Evolutionary conservation across 306 rosid genomes (phyloP).

Genomic region (Trifolium pratense): DNA sequence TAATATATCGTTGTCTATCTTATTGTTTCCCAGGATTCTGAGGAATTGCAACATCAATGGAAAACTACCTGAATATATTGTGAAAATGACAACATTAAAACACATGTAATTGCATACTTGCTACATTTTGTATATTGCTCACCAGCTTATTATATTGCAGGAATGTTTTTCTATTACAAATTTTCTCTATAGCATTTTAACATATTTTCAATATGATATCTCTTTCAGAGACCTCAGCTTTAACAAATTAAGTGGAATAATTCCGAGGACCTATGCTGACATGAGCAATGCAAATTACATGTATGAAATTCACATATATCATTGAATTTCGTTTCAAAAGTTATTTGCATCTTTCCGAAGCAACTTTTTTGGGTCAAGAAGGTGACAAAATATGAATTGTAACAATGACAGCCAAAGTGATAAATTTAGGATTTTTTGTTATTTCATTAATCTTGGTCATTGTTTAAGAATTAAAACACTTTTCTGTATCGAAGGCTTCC

Average conservation of each 20-base stretch:
- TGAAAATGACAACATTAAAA: slow-evolving; percentile 36
- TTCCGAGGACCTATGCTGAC: slow-evolving; percentile 49
- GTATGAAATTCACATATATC: slow-evolving; percentile 45
- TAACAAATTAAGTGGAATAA: slow-evolving; percentile 64
- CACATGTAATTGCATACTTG: slow-evolving; percentile 41
- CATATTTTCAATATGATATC: background rate
- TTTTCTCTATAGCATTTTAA: background rate
- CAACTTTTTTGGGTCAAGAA: no score
- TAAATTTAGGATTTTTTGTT: background rate
- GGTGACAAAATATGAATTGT: background rate
- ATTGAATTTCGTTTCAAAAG: no score
- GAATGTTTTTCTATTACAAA: background rate
- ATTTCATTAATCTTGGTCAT: slow-evolving; percentile 7
- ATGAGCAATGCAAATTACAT: slow-evolving; percentile 38
- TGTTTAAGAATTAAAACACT: slow-evolving; percentile 1
- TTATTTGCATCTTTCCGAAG: no score
- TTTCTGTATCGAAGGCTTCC: background rate
- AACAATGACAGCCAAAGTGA: background rate
- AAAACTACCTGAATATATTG: slow-evolving; percentile 54
- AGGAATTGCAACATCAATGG: slow-evolving; percentile 77
- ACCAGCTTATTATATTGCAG: background rate
- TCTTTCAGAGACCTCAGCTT: slow-evolving; percentile 81
- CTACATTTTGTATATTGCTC: no score
- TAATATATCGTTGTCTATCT: slow-evolving; percentile 18
- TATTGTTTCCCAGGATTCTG: slow-evolving; percentile 54